Base-by-base conservation (phyloP, 1,284 basidiomycete species). In the Sporisorium scitamineum region DNA sequence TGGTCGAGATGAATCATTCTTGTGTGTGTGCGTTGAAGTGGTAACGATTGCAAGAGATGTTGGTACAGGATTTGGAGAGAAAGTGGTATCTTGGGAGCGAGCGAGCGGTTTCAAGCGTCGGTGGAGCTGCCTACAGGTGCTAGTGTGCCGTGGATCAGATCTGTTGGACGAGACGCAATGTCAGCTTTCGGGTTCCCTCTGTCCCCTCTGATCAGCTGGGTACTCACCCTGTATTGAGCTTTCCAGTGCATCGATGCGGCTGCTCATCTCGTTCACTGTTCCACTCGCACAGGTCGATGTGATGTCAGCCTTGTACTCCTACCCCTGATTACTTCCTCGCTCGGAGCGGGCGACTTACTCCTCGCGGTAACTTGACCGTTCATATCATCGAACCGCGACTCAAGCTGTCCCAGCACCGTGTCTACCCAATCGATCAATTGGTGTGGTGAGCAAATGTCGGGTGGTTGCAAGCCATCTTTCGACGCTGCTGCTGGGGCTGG, bases 341-440 rank as follows among this genome's bases (percentile, higher is more conserved):
- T 47, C 2, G 10, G 1, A 0, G 7, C 18, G 44, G 5, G 22
- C 7, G 20, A 81, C 83, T 68, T 70, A 84, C 83, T 84, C 5
- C 83, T 56, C 2, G 64, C 52, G 32, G 71, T 75, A 14, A 84
- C 80, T 42, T 84, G 81, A 20, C 67, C 68, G 44, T 76, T 79
- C 68, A 81, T 79, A 44, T 76, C 78, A 13, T 79, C 77, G 39
- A 84, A 80, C 11, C 80, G 56, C n/a, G 61, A 61, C 58, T 84
- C 82, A 27, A 85, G 72, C 47, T 81, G 75, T 29, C 70, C 54
- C 5, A 84, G 60, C 5, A 84, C 71, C 16, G 71, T 76, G 29
- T 85, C 83, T 18, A 85, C 82, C 83, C 83, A 85, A 41, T 85
- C 82, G 41, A 79, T 75, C n/a, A 85, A 66, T 56, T 84, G 82